phyloP scores from a whole-genome alignment of 768 basidiomycete species.

The Kwoniella sp. region DNA sequence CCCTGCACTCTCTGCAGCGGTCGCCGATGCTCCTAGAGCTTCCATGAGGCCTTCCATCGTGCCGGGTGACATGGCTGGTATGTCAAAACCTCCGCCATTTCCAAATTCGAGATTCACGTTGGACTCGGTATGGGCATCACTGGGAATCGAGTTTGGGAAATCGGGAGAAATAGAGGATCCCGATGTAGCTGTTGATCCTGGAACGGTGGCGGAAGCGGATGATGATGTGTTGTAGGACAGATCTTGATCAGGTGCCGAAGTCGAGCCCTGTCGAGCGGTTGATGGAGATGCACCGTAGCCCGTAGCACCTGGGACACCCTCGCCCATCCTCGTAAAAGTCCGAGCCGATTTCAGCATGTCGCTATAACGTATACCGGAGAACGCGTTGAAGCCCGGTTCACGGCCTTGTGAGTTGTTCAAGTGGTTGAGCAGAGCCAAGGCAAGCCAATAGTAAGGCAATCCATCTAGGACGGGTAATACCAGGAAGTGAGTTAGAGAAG shows the following conservation, averaged over 20 bases:
- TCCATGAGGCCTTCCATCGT: slow-evolving; percentile 18
- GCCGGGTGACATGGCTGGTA: slow-evolving; percentile 11
- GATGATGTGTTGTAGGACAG: not conserved
- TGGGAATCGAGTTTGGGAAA: not conserved
- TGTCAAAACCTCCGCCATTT: slow-evolving; percentile 1
- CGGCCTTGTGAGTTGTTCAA: slow-evolving; percentile 39
- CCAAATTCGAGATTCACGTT: not conserved
- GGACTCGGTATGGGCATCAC: not conserved
- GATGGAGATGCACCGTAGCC: slow-evolving; percentile 10
- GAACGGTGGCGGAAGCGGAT: not conserved
- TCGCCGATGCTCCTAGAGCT: not conserved
- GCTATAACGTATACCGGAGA: slow-evolving; percentile 44
- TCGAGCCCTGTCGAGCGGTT: slow-evolving; percentile 13
- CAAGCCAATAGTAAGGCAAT: slow-evolving; percentile 58
- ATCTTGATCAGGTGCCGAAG: slow-evolving; percentile 7
- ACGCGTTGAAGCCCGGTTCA: slow-evolving; percentile 39
- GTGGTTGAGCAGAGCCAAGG: slow-evolving; percentile 53
- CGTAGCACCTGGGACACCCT: slow-evolving; percentile 33
- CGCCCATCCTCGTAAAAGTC: slow-evolving; percentile 53
- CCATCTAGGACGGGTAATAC: slow-evolving; percentile 39
- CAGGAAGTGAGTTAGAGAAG: not conserved
- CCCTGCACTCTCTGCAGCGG: not conserved
- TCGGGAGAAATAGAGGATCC: slow-evolving; percentile 12
- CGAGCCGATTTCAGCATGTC: slow-evolving; percentile 52
- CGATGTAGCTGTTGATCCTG: not conserved